phyloP scores from a whole-genome alignment of 345 rosid species.

The Rhizophora apiculata region DNA sequence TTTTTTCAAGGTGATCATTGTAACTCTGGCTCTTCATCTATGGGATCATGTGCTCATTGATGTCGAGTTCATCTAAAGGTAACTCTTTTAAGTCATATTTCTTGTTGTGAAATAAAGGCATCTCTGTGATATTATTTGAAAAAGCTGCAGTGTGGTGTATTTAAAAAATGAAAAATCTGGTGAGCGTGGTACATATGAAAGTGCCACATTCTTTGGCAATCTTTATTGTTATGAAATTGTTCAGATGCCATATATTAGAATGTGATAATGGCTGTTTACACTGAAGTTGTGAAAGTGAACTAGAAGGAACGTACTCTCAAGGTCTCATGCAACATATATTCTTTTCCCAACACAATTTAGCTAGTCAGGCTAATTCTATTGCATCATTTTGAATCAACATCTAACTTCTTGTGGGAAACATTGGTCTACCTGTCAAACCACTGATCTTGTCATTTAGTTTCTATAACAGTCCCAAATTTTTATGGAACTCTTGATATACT shows the following conservation, averaged over 20 bases:
- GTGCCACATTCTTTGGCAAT: too few species aligned
- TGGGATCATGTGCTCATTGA: conserved; percentile 19
- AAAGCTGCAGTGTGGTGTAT: not conserved
- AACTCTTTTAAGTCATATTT: not conserved
- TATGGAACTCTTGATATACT: too few species aligned
- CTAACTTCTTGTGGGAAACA: too few species aligned
- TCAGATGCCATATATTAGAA: not conserved
- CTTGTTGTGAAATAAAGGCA: not conserved
- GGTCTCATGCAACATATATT: not conserved
- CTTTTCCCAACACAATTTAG: not conserved
- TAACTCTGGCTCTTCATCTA: conserved; percentile 3
- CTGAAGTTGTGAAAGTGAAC: not conserved
- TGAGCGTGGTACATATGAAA: too few species aligned
- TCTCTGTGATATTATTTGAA: not conserved
- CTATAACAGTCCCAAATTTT: too few species aligned
- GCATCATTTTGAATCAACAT: too few species aligned
- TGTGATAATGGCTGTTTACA: not conserved
- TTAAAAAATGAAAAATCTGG: not conserved
- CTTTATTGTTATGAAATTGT: too few species aligned
- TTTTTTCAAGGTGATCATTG: conserved; percentile 8
- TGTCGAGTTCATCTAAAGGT: conserved; percentile 22
- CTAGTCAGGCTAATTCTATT: too few species aligned
- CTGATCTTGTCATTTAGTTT: too few species aligned
- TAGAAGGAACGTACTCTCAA: not conserved
- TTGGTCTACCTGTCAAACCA: too few species aligned